Conservation (phyloP, 2,329 filamentous ascomycete species). For the Colletotrichum sp. region DNA sequence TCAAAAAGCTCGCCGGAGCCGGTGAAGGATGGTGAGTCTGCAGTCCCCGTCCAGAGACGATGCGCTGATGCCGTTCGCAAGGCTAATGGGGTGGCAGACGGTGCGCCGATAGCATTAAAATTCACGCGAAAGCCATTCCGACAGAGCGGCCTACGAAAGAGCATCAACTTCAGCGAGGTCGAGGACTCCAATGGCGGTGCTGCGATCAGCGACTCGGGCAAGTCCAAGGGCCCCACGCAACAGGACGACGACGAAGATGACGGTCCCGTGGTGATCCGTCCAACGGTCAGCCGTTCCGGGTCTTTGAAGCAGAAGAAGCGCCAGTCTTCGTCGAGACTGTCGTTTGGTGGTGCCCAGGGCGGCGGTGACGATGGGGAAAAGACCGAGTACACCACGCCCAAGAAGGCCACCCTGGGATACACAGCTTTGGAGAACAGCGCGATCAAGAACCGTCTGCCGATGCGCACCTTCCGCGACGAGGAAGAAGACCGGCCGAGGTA, state of each 20-base stretch:
- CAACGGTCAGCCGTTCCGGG: constrained; percentile 48
- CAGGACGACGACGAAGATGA: constrained; percentile 47
- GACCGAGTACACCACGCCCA: constrained; percentile 62
- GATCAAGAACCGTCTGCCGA: constrained; percentile 61
- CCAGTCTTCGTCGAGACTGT: constrained; percentile 68
- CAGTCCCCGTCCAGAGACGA: constrained; percentile 9
- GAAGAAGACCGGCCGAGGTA: constrained; percentile 80
- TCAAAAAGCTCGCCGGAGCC: constrained; percentile 23
- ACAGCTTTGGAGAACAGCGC: constrained; percentile 72
- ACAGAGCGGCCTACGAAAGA: constrained; percentile 63
- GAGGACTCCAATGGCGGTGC: constrained; percentile 21
- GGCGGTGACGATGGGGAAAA: constrained; percentile 59
- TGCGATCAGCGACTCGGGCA: not conserved
- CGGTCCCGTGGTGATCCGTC: constrained; percentile 54
- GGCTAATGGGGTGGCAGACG: constrained; percentile 16
- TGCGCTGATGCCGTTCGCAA: constrained; percentile 29
- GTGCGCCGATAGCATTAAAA: constrained; percentile 13
- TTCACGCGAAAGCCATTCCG: constrained; percentile 56
- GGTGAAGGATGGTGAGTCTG: constrained; percentile 42
- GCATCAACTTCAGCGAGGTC: constrained; percentile 50
- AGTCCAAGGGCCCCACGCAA: constrained; percentile 23
- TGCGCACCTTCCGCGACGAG: constrained; percentile 56
- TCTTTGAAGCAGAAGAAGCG: constrained; percentile 72
- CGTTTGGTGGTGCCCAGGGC: constrained; percentile 64
- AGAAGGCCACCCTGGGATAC: constrained; percentile 66